phyloP scores from a whole-genome alignment of 129 eudicot genomes.

The Apium graveolens region DNA sequence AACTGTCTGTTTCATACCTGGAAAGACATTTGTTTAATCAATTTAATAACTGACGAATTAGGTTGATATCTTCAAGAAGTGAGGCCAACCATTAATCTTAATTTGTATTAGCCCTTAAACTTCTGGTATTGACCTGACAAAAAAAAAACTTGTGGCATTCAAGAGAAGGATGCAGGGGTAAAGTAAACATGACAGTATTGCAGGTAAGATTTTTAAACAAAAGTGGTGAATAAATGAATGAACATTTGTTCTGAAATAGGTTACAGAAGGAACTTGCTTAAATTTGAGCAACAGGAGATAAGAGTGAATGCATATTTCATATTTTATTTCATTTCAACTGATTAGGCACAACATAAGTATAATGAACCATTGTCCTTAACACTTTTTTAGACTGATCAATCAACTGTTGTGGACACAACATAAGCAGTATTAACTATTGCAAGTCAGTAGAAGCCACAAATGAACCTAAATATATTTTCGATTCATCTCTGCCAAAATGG shows the following conservation, averaged over 20 bases:
- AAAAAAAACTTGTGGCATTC: too few species aligned
- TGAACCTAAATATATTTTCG: too few species aligned
- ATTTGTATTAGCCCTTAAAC: not conserved
- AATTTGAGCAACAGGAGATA: not conserved
- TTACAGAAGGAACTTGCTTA: not conserved
- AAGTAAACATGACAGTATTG: not conserved
- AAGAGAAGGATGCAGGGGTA: not conserved
- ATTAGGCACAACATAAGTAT: not conserved
- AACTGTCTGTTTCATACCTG: conserved; percentile 3
- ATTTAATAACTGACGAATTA: not conserved
- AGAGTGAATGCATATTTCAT: not conserved
- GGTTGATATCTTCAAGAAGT: not conserved
- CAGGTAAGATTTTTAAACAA: too few species aligned
- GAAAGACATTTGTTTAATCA: not conserved
- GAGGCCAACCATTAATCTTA: not conserved
- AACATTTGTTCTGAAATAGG: not conserved
- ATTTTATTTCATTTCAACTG: not conserved
- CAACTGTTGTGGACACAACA: not conserved
- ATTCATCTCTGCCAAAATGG: not conserved
- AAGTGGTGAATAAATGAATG: not conserved
- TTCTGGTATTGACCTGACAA: too few species aligned
- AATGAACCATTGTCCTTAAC: not conserved
- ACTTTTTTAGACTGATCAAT: not conserved
- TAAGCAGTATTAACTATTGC: not conserved
- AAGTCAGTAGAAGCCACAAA: too few species aligned